phyloP scores from a whole-genome alignment of 2,329 filamentous ascomycete genomes.

The Alternaria conjuncta region DNA sequence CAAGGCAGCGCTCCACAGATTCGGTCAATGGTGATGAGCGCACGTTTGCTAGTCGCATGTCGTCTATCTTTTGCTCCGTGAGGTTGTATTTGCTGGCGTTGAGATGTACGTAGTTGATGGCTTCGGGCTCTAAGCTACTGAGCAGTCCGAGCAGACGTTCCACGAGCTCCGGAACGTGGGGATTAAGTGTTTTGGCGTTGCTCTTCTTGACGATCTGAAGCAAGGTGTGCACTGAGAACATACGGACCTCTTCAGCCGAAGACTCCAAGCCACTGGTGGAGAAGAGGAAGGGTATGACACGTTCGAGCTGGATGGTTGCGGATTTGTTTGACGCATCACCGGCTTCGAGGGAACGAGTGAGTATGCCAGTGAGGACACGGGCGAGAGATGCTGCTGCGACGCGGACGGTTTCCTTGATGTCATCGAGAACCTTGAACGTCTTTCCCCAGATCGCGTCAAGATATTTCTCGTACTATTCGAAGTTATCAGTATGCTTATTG shows the following conservation, averaged over 20 bases:
- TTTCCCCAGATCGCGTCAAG: conserved; percentile 84
- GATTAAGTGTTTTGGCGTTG: conserved; percentile 73
- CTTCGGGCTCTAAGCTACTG: conserved; percentile 86
- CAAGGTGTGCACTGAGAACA: conserved; percentile 79
- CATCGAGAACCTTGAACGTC: conserved; percentile 90
- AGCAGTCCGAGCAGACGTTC: conserved; percentile 81
- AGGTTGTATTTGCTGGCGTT: conserved; percentile 84
- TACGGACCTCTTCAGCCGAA: conserved; percentile 83
- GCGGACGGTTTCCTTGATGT: conserved; percentile 91
- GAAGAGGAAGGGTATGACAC: conserved; percentile 88
- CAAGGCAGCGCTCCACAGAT: conserved; percentile 86
- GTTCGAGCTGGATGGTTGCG: conserved; percentile 79
- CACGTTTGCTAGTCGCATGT: conserved; percentile 79
- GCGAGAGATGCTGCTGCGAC: conserved; percentile 81
- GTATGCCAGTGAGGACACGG: conserved; percentile 80
- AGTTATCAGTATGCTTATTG: conserved; percentile 9
- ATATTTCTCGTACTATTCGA: conserved; percentile 74
- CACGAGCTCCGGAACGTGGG: conserved; percentile 82
- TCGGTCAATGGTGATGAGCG: conserved; percentile 89
- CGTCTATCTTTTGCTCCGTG: conserved; percentile 88
- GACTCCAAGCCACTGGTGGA: conserved; percentile 90
- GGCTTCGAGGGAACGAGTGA: conserved; percentile 85
- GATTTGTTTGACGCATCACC: conserved; percentile 70
- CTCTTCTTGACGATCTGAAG: conserved; percentile 90
- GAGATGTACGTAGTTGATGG: conserved; percentile 90